Percentiles rank a stretch among this genome's conserved stretches.
phyloP scores from a whole-genome alignment of 805 yeast species.

The Suhomyces faveliae region DNA sequence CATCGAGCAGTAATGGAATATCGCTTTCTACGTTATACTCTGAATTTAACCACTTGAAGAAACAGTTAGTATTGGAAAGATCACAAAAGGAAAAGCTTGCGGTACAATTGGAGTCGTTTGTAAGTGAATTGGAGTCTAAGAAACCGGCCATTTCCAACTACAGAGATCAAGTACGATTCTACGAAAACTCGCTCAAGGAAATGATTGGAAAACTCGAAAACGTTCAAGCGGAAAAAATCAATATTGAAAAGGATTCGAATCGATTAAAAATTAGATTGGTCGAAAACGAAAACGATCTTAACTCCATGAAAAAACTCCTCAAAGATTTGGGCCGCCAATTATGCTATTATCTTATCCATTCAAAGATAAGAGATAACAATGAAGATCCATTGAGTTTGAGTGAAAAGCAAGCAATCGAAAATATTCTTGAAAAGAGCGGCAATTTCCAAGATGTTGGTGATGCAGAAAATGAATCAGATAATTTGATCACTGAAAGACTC shows the following conservation, averaged over 20 bases:
- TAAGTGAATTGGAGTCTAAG: slow-evolving; percentile 72
- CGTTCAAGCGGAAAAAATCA: slow-evolving; percentile 49
- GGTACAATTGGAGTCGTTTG: slow-evolving; percentile 65
- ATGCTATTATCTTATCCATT: slow-evolving; percentile 67
- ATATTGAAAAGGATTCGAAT: slow-evolving; percentile 38
- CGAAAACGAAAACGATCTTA: slow-evolving; percentile 48
- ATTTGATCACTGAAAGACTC: slow-evolving; percentile 67
- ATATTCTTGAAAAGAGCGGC: slow-evolving; percentile 45
- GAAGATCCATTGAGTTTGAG: slow-evolving; percentile 59
- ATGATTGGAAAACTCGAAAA: slow-evolving; percentile 52
- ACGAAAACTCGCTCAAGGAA: slow-evolving; percentile 52
- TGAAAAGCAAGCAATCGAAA: slow-evolving; percentile 64
- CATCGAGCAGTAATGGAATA: slow-evolving; percentile 42
- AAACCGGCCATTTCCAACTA: slow-evolving; percentile 73
- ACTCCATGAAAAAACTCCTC: slow-evolving; percentile 53
- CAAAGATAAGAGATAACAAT: slow-evolving; percentile 54
- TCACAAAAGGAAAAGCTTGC: slow-evolving; percentile 70
- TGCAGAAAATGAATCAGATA: slow-evolving; percentile 64
- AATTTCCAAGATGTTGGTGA: slow-evolving; percentile 17
- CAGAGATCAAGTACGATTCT: slow-evolving; percentile 57
- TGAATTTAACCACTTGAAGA: slow-evolving; percentile 62
- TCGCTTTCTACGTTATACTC: slow-evolving; percentile 65
- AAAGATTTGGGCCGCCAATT: slow-evolving; percentile 80
- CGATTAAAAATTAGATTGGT: slow-evolving; percentile 30
- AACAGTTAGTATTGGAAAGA: slow-evolving; percentile 65